phyloP scores from a whole-genome alignment of 306 rosid genomes.

The Lagenaria siceraria region DNA sequence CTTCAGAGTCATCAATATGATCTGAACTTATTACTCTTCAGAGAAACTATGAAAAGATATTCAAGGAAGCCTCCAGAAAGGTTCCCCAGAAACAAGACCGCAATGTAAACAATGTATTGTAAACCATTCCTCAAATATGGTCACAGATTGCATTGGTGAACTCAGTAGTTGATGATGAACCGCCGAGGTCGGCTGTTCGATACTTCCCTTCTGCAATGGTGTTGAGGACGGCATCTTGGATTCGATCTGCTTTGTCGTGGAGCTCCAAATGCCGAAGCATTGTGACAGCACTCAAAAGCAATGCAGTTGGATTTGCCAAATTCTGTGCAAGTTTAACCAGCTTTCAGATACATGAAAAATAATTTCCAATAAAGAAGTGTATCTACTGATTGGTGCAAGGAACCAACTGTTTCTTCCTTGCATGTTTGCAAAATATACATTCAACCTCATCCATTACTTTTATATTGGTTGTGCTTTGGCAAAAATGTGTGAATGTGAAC shows the following conservation, averaged over 20 bases:
- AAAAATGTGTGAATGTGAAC: background rate
- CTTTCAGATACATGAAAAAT: background rate
- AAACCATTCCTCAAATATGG: slow-evolving; percentile 44
- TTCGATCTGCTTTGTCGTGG: slow-evolving; percentile 60
- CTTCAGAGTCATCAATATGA: slow-evolving; percentile 25
- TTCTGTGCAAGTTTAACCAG: slow-evolving; percentile 36
- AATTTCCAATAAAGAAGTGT: background rate
- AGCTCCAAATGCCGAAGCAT: slow-evolving; percentile 85
- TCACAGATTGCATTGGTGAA: slow-evolving; percentile 67
- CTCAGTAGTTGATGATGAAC: slow-evolving; percentile 58
- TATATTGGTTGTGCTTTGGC: background rate
- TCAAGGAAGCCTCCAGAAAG: slow-evolving; percentile 15
- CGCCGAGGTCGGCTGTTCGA: slow-evolving; percentile 97
- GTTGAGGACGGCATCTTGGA: slow-evolving; percentile 68
- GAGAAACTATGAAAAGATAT: slow-evolving; percentile 12
- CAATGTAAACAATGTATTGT: background rate
- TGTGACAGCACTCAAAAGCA: slow-evolving; percentile 70
- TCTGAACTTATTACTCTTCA: slow-evolving; percentile 30
- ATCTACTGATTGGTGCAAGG: background rate
- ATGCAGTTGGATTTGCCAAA: slow-evolving; percentile 94
- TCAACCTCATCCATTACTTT: background rate
- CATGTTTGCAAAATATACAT: background rate
- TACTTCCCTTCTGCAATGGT: slow-evolving; percentile 86
- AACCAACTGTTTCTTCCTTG: background rate
- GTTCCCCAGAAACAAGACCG: slow-evolving; percentile 16